Percentiles rank a stretch among this genome's conserved stretches.
phyloP scores from a whole-genome alignment of 306 rosid genomes.

The Rosa multiflora region DNA sequence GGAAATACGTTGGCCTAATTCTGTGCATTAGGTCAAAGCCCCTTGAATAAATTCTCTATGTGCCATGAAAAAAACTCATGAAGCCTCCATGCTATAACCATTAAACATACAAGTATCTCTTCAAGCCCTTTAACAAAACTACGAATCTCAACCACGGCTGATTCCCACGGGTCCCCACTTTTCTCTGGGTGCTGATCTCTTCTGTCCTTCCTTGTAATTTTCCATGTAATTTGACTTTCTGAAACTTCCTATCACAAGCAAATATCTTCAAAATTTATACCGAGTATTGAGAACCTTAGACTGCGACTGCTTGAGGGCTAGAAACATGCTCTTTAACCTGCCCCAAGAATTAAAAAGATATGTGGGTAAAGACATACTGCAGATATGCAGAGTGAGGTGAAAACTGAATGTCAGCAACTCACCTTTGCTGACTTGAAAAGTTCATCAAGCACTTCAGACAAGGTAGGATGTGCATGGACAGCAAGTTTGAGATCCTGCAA shows the following conservation, averaged over 20 bases:
- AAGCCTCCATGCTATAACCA: no score
- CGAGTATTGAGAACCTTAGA: slow-evolving; percentile 54
- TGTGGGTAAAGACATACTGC: slow-evolving; percentile 10
- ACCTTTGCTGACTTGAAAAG: slow-evolving; percentile 95
- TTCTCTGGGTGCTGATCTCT: slow-evolving; percentile 31
- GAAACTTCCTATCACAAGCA: slow-evolving; percentile 62
- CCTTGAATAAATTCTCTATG: no score
- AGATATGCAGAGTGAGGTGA: not conserved
- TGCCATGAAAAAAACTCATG: no score
- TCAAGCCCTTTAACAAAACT: slow-evolving; percentile 27
- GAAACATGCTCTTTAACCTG: slow-evolving; percentile 72
- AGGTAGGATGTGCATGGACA: slow-evolving; percentile 95
- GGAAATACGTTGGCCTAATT: no score
- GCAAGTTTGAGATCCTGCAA: slow-evolving; percentile 81
- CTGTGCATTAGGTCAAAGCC: no score
- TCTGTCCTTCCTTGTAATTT: slow-evolving; percentile 16
- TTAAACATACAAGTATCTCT: slow-evolving; percentile 9
- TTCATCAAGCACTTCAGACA: slow-evolving; percentile 96
- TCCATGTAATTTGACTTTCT: slow-evolving; percentile 22
- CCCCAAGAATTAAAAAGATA: slow-evolving; percentile 31
- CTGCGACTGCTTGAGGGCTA: slow-evolving; percentile 75
- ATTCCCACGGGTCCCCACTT: slow-evolving; percentile 33
- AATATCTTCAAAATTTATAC: slow-evolving; percentile 57
- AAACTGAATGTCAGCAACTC: slow-evolving; percentile 31
- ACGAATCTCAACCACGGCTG: slow-evolving; percentile 24